Conservation (phyloP, 73 alveolate genomes). For the Paramecium sexaurelia region DNA sequence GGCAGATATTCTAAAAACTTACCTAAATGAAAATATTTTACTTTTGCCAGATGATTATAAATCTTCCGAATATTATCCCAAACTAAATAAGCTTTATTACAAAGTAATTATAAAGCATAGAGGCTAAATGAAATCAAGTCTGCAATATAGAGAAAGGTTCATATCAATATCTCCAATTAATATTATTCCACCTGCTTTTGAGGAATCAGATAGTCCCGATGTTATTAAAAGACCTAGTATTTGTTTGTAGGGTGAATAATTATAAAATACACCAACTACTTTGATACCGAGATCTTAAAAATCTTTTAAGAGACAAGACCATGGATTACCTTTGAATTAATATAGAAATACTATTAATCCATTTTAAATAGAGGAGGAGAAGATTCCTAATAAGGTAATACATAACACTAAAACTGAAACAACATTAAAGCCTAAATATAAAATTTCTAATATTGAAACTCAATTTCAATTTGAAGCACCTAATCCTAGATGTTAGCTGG, state of each 20-base stretch:
- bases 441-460: not conserved
- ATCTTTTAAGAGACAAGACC: slow-evolving; percentile 20
- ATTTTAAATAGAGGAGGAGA: slow-evolving; percentile 7
- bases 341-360: not conserved
- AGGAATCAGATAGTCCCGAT: slow-evolving; percentile 2
- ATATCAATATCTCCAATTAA: not conserved
- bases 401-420: slow-evolving; percentile 13
- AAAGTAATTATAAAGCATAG: slow-evolving; percentile 20
- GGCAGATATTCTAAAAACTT: slow-evolving; percentile 78
- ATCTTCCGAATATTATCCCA: slow-evolving; percentile 10
- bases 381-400: not conserved
- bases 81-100: not conserved
- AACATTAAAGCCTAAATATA: slow-evolving; percentile 24
- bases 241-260: not conserved
- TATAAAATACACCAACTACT: not conserved
- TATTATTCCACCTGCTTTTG: not conserved
- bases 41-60: slow-evolving; percentile 70
- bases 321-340: not conserved
- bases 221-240: not conserved
- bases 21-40: slow-evolving; percentile 77
- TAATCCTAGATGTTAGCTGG: slow-evolving; percentile 26
- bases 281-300: not conserved
- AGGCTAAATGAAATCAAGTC: slow-evolving; percentile 26
- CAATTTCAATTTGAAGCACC: not conserved
- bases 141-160: slow-evolving; percentile 8